A percentile compares a stretch with the other conserved stretches of the same genome.
These are phyloP conservation scores for Saccharomyces pastorianus DNA, from an alignment of 1,139 yeast species.

Conservation along the genomic window DNA sequence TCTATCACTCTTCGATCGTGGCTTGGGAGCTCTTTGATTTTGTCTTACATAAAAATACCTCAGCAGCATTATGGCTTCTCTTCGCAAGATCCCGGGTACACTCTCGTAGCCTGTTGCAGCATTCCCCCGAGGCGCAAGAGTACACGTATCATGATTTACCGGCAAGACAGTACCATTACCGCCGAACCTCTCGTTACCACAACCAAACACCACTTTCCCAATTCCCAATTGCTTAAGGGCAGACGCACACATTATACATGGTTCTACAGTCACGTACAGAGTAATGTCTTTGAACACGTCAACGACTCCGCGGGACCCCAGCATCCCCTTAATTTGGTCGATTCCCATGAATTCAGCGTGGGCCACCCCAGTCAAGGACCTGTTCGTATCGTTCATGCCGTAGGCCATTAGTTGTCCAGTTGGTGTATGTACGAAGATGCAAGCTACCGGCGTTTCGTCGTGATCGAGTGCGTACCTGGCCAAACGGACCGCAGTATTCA, in stretches of 20 bases:
- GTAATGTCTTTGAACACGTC: conserved; percentile 44
- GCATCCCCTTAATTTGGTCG: conserved; percentile 19
- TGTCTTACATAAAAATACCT: conserved; percentile 79
- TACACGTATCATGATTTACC: conserved; percentile 44
- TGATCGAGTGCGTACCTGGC: conserved; percentile 48
- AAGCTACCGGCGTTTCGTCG: conserved; percentile 71
- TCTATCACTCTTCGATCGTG: conserved; percentile 67
- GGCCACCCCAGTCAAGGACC: conserved; percentile 71
- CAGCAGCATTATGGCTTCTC: conserved; percentile 74
- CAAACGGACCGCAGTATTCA: conserved; percentile 44
- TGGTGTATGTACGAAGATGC: conserved; percentile 45
- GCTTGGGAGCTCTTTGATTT: conserved; percentile 76
- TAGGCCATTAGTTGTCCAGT: conserved; percentile 51
- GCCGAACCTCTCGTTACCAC: conserved; percentile 92
- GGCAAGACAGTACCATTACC: conserved; percentile 85
- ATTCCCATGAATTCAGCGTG: conserved; percentile 91
- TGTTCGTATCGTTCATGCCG: conserved; percentile 87
- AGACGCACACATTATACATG: conserved; percentile 97
- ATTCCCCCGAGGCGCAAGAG: conserved; percentile 5
- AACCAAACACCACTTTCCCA: conserved; percentile 71
- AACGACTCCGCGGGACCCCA: neutral
- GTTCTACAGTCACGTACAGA: conserved; percentile 91
- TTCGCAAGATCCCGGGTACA: conserved; percentile 74
- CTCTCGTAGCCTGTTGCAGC: conserved; percentile 21
- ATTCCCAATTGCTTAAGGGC: conserved; percentile 77